Base-by-base conservation (phyloP, 1,284 basidiomycete genomes). In the Marasmius fiardii region DNA sequence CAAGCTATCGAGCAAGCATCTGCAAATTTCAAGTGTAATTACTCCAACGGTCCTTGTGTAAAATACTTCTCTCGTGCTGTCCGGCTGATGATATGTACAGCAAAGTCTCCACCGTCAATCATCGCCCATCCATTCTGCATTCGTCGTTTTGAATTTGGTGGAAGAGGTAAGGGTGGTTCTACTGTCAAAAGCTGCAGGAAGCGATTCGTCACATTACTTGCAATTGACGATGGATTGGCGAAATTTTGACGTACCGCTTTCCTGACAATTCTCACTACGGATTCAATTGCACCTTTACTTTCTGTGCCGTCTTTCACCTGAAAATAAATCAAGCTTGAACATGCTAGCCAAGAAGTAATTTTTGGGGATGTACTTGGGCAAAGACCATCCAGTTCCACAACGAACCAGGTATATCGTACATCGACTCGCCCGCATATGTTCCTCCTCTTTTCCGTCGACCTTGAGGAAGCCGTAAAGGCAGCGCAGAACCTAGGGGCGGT, bases 281-380 rank as follows among this genome's bases (percentile, higher is more conserved):
- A 83, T 64, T 90, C 87, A 53, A 91, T 83, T 0, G 83, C 80
- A 16, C 88, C 89, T 61, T 85, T 78, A 52, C 79, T 81, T 71
- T 92, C 88, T n/a, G 88, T 87, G 3, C 89, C 89, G 62, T 90
- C 85, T 66, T 89, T 92, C 52, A 92, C 87, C 86, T 90, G 56
- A 7, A 18, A 24, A 37, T 11, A 2, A 18, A 47, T 18, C 26
- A 16, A 16, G 21, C 11, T 11, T 35, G 20, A 50, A 14, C 53
- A 34, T 16, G 21, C 28, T 7, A 7, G 31, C 16, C 34, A 5
- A 10, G 10, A 12, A n/a, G 8, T 34, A 31, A 34, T 48, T 8
- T n/a, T 10, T 37, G 12, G 23, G 44, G 16, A 62, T 63, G 33
- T 57, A 85, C 88, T 75, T 91, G 86, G 6, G 84, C 89, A 58